These are phyloP conservation scores for Penicillium ochrochloron DNA, from an alignment of 495 filamentous ascomycete genomes.

Conservation along the genomic window DNA sequence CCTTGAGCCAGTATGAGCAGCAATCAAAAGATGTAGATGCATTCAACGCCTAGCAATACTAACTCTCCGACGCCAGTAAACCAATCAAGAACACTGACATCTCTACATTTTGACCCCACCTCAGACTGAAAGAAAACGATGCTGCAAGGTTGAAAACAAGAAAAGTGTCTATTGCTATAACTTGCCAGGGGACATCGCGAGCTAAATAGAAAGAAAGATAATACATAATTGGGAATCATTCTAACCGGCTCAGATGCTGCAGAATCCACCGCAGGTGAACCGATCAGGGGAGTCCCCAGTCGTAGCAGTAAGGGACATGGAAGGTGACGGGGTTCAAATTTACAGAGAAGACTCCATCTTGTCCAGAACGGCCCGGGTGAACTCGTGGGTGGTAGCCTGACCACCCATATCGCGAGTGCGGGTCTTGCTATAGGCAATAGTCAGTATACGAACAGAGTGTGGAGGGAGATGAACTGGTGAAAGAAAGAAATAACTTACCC, in stretches of 20 bases:
- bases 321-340: conserved; percentile 27
- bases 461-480: conserved; percentile 21
- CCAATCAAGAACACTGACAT: background rate
- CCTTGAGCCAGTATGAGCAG: too few species aligned
- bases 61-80: background rate
- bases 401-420: conserved; percentile 97
- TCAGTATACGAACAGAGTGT: conserved; percentile 33
- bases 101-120: too few species aligned
- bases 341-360: conserved; percentile 79
- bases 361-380: conserved; percentile 88
- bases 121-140: background rate
- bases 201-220: conserved; percentile 39
- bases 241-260: conserved; percentile 20
- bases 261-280: conserved; percentile 18
- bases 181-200: conserved; percentile 32
- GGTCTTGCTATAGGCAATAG: conserved; percentile 60
- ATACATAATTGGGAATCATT: conserved; percentile 39
- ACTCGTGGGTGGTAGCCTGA: conserved; percentile 84
- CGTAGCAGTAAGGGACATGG: conserved; percentile 28
- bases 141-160: conserved; percentile 8
- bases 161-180: conserved; percentile 36
- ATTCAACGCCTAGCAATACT: too few species aligned
- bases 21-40: too few species aligned
- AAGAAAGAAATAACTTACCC: conserved; percentile 72
- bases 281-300: conserved; percentile 24